These are phyloP conservation scores for Backusella westeae DNA, from an alignment of 192 early-diverging fungal species.

Conservation along the genomic window DNA sequence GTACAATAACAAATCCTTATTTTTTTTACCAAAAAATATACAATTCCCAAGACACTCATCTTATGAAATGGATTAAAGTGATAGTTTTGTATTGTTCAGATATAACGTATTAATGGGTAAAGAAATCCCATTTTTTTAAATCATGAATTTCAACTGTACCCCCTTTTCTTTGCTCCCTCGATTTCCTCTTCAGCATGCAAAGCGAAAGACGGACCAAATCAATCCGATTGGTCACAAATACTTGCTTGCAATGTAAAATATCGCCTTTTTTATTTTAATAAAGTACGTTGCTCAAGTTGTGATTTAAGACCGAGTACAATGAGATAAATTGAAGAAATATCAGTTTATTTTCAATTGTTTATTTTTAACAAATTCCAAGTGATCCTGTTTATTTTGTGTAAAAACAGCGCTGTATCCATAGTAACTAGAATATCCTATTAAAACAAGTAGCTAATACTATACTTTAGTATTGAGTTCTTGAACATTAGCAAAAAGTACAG, in stretches of 20 bases:
- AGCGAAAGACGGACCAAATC: not conserved
- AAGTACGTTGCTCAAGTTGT: too few species aligned
- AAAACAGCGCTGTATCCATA: too few species aligned
- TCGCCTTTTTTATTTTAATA: not conserved
- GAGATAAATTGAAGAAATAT: too few species aligned
- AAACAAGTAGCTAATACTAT: too few species aligned
- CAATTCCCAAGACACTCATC: not conserved
- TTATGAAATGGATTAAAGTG: not conserved
- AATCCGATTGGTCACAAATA: not conserved
- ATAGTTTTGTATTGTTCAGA: not conserved
- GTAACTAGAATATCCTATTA: too few species aligned
- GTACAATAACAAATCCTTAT: not conserved
- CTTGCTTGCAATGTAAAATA: not conserved
- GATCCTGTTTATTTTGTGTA: too few species aligned
- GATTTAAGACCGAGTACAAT: too few species aligned
- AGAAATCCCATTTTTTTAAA: not conserved
- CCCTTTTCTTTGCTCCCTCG: not conserved
- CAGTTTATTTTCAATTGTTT: too few species aligned
- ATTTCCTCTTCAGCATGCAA: not conserved
- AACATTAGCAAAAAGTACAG: too few species aligned
- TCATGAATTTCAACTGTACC: not conserved
- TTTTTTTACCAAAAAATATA: not conserved
- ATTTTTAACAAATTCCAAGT: too few species aligned
- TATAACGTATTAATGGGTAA: not conserved
- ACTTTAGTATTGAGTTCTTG: too few species aligned